A percentile compares a stretch with the other conserved stretches of the same genome.
Conservation (phyloP, 78 protist genomes). For the Dictyostelium purpureum region DNA sequence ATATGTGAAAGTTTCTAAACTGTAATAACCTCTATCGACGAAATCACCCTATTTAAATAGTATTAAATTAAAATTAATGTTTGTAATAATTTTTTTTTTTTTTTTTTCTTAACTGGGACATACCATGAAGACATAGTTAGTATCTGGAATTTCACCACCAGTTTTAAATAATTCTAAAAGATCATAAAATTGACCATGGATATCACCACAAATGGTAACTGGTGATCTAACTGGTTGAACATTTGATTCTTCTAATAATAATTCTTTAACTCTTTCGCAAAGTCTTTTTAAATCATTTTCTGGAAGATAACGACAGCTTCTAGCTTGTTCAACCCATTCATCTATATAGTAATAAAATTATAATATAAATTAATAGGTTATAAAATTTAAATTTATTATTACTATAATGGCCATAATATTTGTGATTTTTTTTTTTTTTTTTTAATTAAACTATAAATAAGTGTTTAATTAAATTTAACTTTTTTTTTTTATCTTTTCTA, state of each 20-base stretch:
- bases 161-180: slow-evolving; percentile 95
- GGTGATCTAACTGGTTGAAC: slow-evolving; percentile 97
- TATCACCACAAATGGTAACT: slow-evolving; percentile 99
- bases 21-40: slow-evolving; percentile 98
- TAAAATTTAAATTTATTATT: no score
- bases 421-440: not conserved
- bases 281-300: slow-evolving; percentile 91
- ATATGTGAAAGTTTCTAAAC: slow-evolving; percentile 96
- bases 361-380: no score
- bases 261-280: slow-evolving; percentile 91
- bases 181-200: slow-evolving; percentile 99
- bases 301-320: slow-evolving; percentile 87
- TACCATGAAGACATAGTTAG: slow-evolving; percentile 98
- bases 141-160: slow-evolving; percentile 96
- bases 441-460: not conserved
- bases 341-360: no score
- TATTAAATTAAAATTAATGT: not conserved
- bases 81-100: not conserved
- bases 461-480: no score
- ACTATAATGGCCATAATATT: not conserved
- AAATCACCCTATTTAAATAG: slow-evolving; percentile 95
- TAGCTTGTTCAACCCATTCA: slow-evolving; percentile 87
- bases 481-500: no score
- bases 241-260: slow-evolving; percentile 96
- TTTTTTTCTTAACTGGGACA: not conserved